A percentile compares a stretch with the other conserved stretches of the same genome.
These are phyloP conservation scores for Niebla homalea DNA, from an alignment of 495 filamentous ascomycete species.

Conservation along the genomic window DNA sequence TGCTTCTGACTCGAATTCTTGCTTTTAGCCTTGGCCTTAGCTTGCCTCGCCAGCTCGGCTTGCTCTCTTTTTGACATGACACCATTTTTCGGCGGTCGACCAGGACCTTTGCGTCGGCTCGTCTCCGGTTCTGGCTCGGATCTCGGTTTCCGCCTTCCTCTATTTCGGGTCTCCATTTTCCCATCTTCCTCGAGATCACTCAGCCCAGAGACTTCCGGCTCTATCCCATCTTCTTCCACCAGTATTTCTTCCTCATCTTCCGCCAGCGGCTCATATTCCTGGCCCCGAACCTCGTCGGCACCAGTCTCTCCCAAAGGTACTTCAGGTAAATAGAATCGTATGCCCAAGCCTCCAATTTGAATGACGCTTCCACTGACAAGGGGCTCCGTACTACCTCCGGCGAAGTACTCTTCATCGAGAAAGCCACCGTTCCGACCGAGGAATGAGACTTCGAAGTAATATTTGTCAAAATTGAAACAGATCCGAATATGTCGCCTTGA, in stretches of 20 bases:
- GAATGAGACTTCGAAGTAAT: slow-evolving; percentile 66
- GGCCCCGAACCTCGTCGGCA: slow-evolving; percentile 30
- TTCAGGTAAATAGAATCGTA: slow-evolving; percentile 63
- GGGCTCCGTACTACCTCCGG: slow-evolving; percentile 44
- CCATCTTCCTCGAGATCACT: slow-evolving; percentile 24
- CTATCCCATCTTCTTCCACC: slow-evolving; percentile 12
- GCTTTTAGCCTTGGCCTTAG: slow-evolving; percentile 35
- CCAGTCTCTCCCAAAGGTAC: slow-evolving; percentile 55
- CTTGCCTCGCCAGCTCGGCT: slow-evolving; percentile 50
- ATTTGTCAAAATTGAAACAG: slow-evolving; percentile 58
- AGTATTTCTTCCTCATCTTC: slow-evolving; percentile 25
- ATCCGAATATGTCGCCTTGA: slow-evolving; percentile 80
- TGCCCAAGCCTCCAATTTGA: slow-evolving; percentile 65
- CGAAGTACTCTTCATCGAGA: slow-evolving; percentile 58
- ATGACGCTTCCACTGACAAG: slow-evolving; percentile 61
- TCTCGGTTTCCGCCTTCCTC: slow-evolving; percentile 19
- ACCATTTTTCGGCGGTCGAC: slow-evolving; percentile 80
- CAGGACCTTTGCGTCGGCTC: slow-evolving; percentile 63
- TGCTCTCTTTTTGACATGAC: slow-evolving; percentile 83
- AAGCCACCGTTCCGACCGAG: slow-evolving; percentile 80
- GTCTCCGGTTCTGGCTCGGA: slow-evolving; percentile 32
- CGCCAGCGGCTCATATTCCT: slow-evolving; percentile 23
- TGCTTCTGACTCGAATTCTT: slow-evolving; percentile 10
- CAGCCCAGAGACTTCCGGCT: slow-evolving; percentile 17
- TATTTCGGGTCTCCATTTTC: slow-evolving; percentile 3